Percentiles rank a stretch among this genome's conserved stretches.
These are phyloP conservation scores for Colletotrichum sp. DNA, from an alignment of 2,329 filamentous ascomycete species.

Conservation along the genomic window DNA sequence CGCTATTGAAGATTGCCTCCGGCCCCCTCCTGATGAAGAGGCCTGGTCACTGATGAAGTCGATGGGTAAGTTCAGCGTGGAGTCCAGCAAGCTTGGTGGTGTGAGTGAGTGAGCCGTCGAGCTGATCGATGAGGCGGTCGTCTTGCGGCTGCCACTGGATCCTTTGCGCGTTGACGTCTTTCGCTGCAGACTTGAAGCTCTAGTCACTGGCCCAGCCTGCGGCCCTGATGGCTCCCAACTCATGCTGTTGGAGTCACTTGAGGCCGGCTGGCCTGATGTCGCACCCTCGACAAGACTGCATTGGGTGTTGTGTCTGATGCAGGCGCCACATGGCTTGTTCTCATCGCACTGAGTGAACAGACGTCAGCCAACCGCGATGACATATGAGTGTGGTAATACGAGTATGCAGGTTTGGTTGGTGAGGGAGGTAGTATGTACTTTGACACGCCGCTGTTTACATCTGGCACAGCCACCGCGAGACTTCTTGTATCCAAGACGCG, in stretches of 20 bases:
- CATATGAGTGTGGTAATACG: background rate
- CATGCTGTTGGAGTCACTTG: background rate
- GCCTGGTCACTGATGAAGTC: conserved; percentile 3
- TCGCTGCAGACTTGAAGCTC: background rate
- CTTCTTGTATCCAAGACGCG: conserved; percentile 38
- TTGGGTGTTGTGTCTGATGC: conserved; percentile 36
- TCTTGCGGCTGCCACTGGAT: background rate
- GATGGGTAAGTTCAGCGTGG: background rate
- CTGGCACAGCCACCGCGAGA: conserved; percentile 37
- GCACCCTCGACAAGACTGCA: conserved; percentile 32
- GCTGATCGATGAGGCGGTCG: background rate
- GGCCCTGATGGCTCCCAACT: background rate
- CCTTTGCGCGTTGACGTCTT: background rate
- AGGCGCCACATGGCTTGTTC: conserved; percentile 39
- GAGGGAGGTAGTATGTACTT: conserved; percentile 26
- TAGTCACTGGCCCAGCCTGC: background rate
- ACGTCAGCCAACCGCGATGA: background rate
- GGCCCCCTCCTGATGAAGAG: background rate
- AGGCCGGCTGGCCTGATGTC: conserved; percentile 1
- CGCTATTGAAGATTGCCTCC: background rate
- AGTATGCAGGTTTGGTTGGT: background rate
- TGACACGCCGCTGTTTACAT: conserved; percentile 41
- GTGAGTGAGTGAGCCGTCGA: background rate
- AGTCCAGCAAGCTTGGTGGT: background rate
- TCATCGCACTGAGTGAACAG: conserved; percentile 38